phyloP scores from a whole-genome alignment of 768 basidiomycete genomes.

The Trametes cubensis region DNA sequence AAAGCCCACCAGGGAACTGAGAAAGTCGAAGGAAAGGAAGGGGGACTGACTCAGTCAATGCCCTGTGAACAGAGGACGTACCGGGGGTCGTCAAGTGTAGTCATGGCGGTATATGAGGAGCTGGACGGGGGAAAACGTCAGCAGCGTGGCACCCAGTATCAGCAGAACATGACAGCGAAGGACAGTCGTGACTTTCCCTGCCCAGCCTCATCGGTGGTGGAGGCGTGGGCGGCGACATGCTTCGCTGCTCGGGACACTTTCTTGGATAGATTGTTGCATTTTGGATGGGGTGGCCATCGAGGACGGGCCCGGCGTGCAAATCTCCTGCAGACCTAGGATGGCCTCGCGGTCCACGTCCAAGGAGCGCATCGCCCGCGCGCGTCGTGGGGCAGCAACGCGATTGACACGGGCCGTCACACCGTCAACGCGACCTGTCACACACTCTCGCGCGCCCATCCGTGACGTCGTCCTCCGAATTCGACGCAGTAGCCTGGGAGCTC shows the following conservation, averaged over 20 bases:
- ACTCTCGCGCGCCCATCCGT: neutral
- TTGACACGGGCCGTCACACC: conserved; percentile 17
- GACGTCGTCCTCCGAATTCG: conserved; percentile 1
- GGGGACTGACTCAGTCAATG: conserved; percentile 36
- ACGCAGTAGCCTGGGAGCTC: no score
- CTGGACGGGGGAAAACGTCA: conserved; percentile 16
- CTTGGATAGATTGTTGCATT: neutral
- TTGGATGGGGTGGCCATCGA: neutral
- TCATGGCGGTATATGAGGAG: conserved; percentile 22
- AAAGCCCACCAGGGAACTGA: conserved; percentile 33
- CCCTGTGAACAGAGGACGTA: conserved; percentile 28
- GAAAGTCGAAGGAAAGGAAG: conserved; percentile 26
- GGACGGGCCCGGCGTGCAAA: neutral
- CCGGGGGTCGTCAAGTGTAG: neutral
- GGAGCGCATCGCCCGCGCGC: neutral
- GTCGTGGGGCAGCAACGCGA: conserved; percentile 8
- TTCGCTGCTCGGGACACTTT: conserved; percentile 7
- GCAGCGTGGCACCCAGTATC: conserved; percentile 13
- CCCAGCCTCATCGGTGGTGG: conserved; percentile 12
- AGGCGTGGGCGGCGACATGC: conserved; percentile 18
- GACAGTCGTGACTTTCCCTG: conserved; percentile 15
- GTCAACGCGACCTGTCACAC: conserved; percentile 17
- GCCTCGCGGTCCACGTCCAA: neutral
- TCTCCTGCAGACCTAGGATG: neutral
- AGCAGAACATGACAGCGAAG: conserved; percentile 15